Base-by-base conservation (phyloP, 345 rosid species). In the Turritis glabra region DNA sequence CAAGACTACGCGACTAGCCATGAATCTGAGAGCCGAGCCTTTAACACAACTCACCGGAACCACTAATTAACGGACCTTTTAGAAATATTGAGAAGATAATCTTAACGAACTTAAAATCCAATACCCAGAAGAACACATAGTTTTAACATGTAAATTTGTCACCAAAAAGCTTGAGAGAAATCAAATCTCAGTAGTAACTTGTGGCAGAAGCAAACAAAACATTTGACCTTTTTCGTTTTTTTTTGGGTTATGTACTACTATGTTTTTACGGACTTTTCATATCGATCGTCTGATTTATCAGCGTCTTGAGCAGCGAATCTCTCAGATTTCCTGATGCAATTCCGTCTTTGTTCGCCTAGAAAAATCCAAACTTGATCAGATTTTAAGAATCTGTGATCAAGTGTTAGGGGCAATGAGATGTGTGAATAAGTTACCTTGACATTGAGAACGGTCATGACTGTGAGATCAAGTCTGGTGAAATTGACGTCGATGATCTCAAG, bases 401-500 rank as follows among this genome's bases (percentile, higher is more conserved):
- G 43, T 33, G 37, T 27, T 26, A 63, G 8, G 22, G 27, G 44
- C n/a, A 64, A 26, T 29, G 56, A 41, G 10, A 60, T 59, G 54
- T 51, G 19, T 40, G n/a, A 40, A 40, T 19, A 64, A 53, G 61
- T 64, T 64, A 88, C 97, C 97, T 88, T 84, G 40, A 89, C 92
- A 71, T 66, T 79, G 73, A 92, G 82, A 81, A 82, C 72, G 71
- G 82, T 82, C 54, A 84, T 80, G 69, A 80, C 90, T 62, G 51
- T 85, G 46, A 83, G 82, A 57, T 82, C 27, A 7, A 78, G 79
- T 32, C 89, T 88, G 38, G 89, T 88, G 55, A 95, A 76, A 74
- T 88, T 95, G 53, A 87, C 97, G 76, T 92, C 84, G 17, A 84
- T 77, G 26, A 89, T 85, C 53, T 74, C 80, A 72, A 90, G 84